These are phyloP conservation scores for Insectozyma bohioensis DNA, from an alignment of 1,139 yeast species.

Conservation along the genomic window DNA sequence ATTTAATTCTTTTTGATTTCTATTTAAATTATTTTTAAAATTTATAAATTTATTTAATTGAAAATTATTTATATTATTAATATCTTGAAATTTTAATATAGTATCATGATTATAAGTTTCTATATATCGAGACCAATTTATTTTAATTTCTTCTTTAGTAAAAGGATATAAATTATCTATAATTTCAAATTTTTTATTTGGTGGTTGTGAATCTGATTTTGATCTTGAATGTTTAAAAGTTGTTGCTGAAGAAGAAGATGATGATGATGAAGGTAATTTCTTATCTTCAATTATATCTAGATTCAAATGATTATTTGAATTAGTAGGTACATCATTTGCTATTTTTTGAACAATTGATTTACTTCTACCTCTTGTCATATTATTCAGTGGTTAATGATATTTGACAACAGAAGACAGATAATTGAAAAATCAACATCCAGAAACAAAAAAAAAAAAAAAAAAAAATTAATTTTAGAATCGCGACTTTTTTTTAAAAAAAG, in stretches of 20 bases:
- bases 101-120: conserved; percentile 38
- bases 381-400: too few relatives aligned
- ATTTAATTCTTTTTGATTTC: conserved; percentile 33
- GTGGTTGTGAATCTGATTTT: conserved; percentile 15
- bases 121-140: conserved; percentile 32
- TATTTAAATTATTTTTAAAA: conserved; percentile 42
- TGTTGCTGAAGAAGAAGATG: neutral
- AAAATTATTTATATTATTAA: conserved; percentile 29
- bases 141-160: conserved; percentile 30
- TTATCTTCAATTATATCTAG: conserved; percentile 4
- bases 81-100: conserved; percentile 32
- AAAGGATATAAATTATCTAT: conserved; percentile 33
- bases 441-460: too few relatives aligned
- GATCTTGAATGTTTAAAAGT: conserved; percentile 17
- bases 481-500: too few relatives aligned
- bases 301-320: conserved; percentile 20
- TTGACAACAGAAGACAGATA: too few relatives aligned
- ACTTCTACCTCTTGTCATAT: conserved; percentile 43
- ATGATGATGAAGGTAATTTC: too few relatives aligned
- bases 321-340: conserved; percentile 38
- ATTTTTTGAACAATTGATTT: conserved; percentile 51
- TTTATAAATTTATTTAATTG: conserved; percentile 32
- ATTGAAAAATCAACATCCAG: neutral
- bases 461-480: neutral
- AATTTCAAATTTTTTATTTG: neutral